Evolutionary conservation across 805 yeast species (phyloP).

Genomic region (Starmerella ratchasimensis): DNA sequence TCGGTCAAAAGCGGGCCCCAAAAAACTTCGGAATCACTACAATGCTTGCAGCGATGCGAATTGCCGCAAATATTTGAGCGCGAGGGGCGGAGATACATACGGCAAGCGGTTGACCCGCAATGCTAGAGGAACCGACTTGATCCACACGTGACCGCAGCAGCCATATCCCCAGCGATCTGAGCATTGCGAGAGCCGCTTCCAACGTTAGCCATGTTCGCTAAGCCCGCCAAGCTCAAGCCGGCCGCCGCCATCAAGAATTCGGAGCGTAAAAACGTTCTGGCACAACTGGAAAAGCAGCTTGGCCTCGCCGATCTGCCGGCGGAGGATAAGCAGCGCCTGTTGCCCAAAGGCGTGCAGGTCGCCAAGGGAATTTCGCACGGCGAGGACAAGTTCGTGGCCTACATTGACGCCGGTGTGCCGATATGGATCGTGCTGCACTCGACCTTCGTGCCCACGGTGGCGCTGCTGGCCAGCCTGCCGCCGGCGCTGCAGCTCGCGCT

Average conservation of each 20-base stretch:
- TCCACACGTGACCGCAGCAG: too few relatives aligned
- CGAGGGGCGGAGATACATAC: too few relatives aligned
- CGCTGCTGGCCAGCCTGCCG: conserved; percentile 58
- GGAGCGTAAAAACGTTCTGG: conserved; percentile 48
- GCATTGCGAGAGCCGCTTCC: background rate
- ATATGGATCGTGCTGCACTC: conserved; percentile 46
- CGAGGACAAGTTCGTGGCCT: conserved; percentile 46
- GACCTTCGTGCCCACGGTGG: conserved; percentile 47
- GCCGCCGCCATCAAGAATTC: conserved; percentile 69
- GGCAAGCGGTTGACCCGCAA: too few relatives aligned
- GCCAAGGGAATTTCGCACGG: conserved; percentile 44
- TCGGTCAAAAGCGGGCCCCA: too few relatives aligned
- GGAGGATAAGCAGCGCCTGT: conserved; percentile 27
- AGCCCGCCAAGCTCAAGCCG: conserved; percentile 40
- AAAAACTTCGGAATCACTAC: too few relatives aligned
- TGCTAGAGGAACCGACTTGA: too few relatives aligned
- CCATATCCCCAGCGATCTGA: too few relatives aligned
- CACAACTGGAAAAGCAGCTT: conserved; percentile 32
- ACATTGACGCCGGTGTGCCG: conserved; percentile 50
- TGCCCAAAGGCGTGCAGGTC: conserved; percentile 47
- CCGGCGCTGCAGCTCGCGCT: conserved; percentile 27
- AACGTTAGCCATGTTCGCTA: conserved; percentile 19
- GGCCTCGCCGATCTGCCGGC: conserved; percentile 10
- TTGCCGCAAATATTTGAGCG: too few relatives aligned
- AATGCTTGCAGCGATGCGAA: too few relatives aligned